Evolutionary conservation across 2,329 filamentous ascomycete genomes (phyloP).

Genomic region (Talaromyces piceae): DNA sequence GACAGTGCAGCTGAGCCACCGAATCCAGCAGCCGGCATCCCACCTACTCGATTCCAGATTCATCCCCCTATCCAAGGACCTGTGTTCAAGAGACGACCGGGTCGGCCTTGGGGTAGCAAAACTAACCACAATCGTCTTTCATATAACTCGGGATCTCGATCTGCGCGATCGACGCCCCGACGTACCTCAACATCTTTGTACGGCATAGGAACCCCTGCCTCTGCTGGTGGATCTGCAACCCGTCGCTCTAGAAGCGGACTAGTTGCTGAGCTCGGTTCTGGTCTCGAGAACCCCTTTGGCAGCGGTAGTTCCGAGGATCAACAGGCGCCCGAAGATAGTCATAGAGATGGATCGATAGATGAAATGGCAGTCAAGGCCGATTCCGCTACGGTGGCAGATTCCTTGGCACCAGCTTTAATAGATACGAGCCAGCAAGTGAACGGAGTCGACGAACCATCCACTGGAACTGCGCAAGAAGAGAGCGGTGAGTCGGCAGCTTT

Average conservation of each 20-base stretch:
- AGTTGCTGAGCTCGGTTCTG: slow-evolving; percentile 1
- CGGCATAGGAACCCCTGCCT: slow-evolving; percentile 22
- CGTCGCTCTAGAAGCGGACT: slow-evolving; percentile 29
- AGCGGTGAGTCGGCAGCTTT: neutral
- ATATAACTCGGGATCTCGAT: slow-evolving; percentile 24
- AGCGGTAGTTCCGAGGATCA: neutral
- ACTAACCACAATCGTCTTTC: slow-evolving; percentile 18
- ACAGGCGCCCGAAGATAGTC: neutral
- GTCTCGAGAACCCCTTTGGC: slow-evolving; percentile 1
- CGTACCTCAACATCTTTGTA: slow-evolving; percentile 20
- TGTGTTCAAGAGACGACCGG: slow-evolving; percentile 28
- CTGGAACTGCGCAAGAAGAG: neutral
- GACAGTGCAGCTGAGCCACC: slow-evolving; percentile 13
- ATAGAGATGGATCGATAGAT: neutral
- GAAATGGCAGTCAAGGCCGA: neutral
- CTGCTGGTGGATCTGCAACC: slow-evolving; percentile 11
- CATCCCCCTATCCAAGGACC: slow-evolving; percentile 35
- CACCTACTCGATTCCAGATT: slow-evolving; percentile 37
- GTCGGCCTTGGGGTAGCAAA: slow-evolving; percentile 31
- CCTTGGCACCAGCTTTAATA: neutral
- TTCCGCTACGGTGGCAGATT: neutral
- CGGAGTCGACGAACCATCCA: neutral
- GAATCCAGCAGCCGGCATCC: slow-evolving; percentile 30
- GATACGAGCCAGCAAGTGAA: neutral
- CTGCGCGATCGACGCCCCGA: slow-evolving; percentile 31